These are phyloP conservation scores for Salix suchowensis DNA, from an alignment of 345 rosid species.

Conservation along the genomic window DNA sequence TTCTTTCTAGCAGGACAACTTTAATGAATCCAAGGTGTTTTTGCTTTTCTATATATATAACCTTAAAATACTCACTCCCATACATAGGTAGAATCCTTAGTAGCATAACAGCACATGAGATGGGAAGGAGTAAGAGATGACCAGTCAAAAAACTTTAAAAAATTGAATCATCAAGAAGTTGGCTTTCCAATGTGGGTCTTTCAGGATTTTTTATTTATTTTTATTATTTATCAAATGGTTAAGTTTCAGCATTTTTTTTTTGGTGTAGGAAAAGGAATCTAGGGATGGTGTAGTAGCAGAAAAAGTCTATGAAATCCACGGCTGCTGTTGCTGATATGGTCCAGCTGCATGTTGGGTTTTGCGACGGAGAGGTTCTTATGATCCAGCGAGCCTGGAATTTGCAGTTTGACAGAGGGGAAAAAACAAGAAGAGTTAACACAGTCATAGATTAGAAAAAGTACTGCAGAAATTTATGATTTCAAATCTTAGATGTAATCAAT, in stretches of 20 bases:
- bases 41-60: constrained; percentile 5
- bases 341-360: neutral
- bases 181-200: constrained; percentile 16
- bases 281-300: neutral
- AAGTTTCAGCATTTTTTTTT: neutral
- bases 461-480: neutral
- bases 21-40: constrained; percentile 34
- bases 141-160: constrained; percentile 15
- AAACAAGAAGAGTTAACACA: neutral
- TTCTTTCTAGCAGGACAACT: constrained; percentile 20
- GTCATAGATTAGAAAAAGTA: neutral
- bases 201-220: neutral
- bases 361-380: neutral
- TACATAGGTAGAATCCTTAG: neutral
- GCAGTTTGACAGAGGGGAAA: neutral
- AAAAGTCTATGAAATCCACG: neutral
- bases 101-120: constrained; percentile 19
- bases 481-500: neutral
- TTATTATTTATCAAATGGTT: neutral
- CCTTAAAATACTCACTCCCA: constrained; percentile 23
- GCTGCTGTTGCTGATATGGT: constrained; percentile 3
- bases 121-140: neutral
- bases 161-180: neutral
- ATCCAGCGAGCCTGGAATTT: neutral
- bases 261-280: constrained; percentile 1